These are phyloP conservation scores for Plasmodium falciparum DNA, from an alignment of 169 alveolate species.

Conservation along the genomic window DNA sequence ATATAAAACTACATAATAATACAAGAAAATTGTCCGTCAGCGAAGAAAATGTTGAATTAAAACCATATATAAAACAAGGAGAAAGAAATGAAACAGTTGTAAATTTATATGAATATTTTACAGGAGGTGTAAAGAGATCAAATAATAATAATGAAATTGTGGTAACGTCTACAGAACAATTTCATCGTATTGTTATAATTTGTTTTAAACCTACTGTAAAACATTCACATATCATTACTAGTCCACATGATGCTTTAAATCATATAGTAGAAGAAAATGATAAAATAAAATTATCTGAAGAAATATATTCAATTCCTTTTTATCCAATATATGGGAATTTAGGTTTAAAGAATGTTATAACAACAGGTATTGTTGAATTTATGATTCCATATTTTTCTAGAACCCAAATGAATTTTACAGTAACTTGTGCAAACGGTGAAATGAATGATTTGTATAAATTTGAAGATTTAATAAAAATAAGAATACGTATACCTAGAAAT, in stretches of 20 bases:
- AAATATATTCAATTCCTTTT: constrained; percentile 16
- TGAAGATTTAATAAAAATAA: constrained; percentile 23
- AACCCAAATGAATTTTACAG: not conserved
- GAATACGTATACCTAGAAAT: constrained; percentile 35
- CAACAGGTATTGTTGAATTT: constrained; percentile 40
- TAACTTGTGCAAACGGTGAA: constrained; percentile 44
- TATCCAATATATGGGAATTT: constrained; percentile 18
- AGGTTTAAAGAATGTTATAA: constrained; percentile 31
- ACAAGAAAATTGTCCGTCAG: constrained; percentile 9
- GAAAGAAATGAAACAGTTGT: constrained; percentile 37
- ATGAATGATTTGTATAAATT: constrained; percentile 22
- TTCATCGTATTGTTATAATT: constrained; percentile 38
- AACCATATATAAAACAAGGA: constrained; percentile 22
- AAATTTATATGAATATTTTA: constrained; percentile 45
- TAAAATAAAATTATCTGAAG: not conserved
- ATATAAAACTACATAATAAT: not conserved
- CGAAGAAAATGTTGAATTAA: constrained; percentile 13
- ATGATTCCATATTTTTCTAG: constrained; percentile 21
- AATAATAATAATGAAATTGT: constrained; percentile 19
- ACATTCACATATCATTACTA: constrained; percentile 33
- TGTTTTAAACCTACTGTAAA: constrained; percentile 48
- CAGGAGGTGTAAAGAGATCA: not conserved
- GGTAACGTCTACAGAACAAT: not conserved
- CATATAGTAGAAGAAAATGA: constrained; percentile 4
- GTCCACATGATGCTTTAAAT: constrained; percentile 34